These are phyloP conservation scores for Medicago lupulina DNA, from an alignment of 306 rosid species.

Conservation along the genomic window DNA sequence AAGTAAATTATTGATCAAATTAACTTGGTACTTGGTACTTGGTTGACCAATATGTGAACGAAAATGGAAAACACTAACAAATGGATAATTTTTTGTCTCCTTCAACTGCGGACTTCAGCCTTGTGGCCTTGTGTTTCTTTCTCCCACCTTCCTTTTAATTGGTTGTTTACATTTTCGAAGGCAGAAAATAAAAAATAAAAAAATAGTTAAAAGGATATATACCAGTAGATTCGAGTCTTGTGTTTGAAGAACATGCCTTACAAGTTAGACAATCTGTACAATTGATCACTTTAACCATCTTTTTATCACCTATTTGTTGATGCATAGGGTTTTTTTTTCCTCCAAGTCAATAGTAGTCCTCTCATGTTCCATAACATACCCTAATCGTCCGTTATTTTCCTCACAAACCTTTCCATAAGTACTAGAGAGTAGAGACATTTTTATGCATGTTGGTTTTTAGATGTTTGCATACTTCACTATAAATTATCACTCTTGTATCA, in stretches of 20 bases:
- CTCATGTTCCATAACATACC: slow-evolving; percentile 30
- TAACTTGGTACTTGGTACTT: slow-evolving; percentile 5
- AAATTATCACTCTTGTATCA: slow-evolving; percentile 67
- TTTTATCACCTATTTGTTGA: slow-evolving; percentile 8
- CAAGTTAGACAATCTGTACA: not conserved
- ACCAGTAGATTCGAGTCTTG: not conserved
- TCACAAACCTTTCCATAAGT: slow-evolving; percentile 33
- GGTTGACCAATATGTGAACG: slow-evolving; percentile 23
- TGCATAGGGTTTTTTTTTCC: slow-evolving; percentile 13
- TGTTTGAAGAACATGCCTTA: slow-evolving; percentile 29
- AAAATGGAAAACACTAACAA: slow-evolving; percentile 8
- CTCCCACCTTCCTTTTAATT: not conserved
- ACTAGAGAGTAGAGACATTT: slow-evolving; percentile 34
- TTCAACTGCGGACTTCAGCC: not conserved
- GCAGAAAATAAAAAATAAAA: not conserved
- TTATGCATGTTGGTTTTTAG: slow-evolving; percentile 43
- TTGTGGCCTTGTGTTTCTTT: slow-evolving; percentile 19
- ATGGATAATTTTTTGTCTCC: slow-evolving; percentile 29
- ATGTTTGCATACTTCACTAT: slow-evolving; percentile 46
- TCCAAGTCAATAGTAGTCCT: slow-evolving; percentile 8
- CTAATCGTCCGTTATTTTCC: slow-evolving; percentile 11
- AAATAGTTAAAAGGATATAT: not conserved
- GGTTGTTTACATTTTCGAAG: slow-evolving; percentile 7
- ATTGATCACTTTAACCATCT: too few relatives aligned
- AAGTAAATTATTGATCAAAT: slow-evolving; percentile 11